Conservation (phyloP, 805 yeast genomes). For the Ogataea nitratoaversa region DNA sequence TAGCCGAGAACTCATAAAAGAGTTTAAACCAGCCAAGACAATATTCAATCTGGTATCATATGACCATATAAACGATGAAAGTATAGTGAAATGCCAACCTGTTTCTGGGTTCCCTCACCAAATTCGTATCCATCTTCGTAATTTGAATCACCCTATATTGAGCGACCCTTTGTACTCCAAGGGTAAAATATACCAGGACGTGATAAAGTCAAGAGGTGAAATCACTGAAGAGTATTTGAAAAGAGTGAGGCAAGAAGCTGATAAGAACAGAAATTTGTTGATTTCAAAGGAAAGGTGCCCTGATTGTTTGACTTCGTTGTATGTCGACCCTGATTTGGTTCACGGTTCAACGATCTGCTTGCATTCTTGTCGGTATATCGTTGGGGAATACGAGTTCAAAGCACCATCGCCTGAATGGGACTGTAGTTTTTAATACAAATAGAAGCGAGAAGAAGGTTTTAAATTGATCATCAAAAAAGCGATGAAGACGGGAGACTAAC, state of each 20-base stretch:
- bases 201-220: not conserved
- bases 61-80: conserved; percentile 24
- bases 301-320: not conserved
- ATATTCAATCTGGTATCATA: conserved; percentile 23
- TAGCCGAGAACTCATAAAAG: not conserved
- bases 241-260: not conserved
- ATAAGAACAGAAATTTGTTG: not conserved
- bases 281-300: not conserved
- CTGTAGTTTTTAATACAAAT: not conserved
- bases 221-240: not conserved
- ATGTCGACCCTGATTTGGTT: not conserved
- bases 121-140: conserved; percentile 48
- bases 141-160: conserved; percentile 34
- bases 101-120: conserved; percentile 52
- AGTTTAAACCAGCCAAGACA: conserved; percentile 14
- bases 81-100: conserved; percentile 42
- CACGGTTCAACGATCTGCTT: not conserved
- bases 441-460: too few relatives aligned
- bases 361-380: not conserved
- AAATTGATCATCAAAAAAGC: too few relatives aligned
- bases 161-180: conserved; percentile 29
- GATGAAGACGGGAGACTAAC: too few relatives aligned
- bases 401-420: not conserved
- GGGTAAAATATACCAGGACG: conserved; percentile 4
- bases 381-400: not conserved